Evolutionary conservation across 495 filamentous ascomycete species (phyloP).

Genomic region (Aspergillus leporis): DNA sequence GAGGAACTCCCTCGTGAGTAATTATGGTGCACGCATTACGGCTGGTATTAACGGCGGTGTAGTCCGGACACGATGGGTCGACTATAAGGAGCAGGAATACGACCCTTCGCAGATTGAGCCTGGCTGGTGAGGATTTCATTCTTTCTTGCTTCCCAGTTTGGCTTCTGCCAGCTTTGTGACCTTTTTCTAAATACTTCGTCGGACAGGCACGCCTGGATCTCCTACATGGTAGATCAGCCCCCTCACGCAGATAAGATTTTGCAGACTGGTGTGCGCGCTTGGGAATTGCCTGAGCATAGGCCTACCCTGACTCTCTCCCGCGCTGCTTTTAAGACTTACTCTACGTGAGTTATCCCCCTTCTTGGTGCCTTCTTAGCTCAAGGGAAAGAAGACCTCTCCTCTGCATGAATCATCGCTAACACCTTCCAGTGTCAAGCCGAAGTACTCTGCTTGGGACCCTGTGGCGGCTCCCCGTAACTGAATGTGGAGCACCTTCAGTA

Average conservation of each 20-base stretch:
- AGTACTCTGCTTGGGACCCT: conserved; percentile 47
- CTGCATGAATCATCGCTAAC: background rate
- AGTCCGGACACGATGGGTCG: conserved; percentile 98
- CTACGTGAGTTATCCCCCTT: conserved; percentile 66
- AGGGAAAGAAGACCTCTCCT: background rate
- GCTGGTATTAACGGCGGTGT: conserved; percentile 9
- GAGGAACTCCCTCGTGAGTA: conserved; percentile 82
- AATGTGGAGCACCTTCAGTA: conserved; percentile 3
- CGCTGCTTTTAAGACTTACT: conserved; percentile 88
- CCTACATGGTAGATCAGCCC: conserved; percentile 87
- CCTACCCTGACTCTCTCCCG: conserved; percentile 72
- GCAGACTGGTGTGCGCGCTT: conserved; percentile 61
- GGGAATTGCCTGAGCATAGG: conserved; percentile 75
- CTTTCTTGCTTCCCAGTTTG: too few relatives aligned
- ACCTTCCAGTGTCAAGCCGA: conserved; percentile 36
- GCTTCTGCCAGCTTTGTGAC: background rate
- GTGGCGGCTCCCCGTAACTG: conserved; percentile 46
- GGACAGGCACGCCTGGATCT: conserved; percentile 88
- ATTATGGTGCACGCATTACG: background rate
- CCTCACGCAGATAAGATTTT: conserved; percentile 74
- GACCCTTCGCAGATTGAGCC: conserved; percentile 94
- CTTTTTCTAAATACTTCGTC: background rate
- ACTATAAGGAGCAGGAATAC: conserved; percentile 86
- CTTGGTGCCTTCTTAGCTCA: background rate
- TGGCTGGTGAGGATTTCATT: conserved; percentile 64